Conservation (phyloP, 2,329 filamentous ascomycete genomes). For the Rhynchosporium secalis region DNA sequence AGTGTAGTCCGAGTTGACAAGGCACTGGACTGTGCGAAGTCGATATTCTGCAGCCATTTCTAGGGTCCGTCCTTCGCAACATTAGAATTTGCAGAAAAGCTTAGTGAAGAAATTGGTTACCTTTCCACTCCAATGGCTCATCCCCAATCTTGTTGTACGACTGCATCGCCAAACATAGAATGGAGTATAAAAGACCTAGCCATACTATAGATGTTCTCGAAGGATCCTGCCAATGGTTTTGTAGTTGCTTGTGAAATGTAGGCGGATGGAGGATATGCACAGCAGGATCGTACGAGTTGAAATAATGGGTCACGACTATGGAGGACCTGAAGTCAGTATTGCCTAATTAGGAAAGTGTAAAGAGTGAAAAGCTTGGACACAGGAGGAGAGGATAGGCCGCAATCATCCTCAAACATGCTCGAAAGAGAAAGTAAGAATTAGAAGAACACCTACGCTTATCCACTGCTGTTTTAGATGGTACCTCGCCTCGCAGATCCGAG, state of each 20-base stretch:
- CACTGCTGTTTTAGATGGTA: slow-evolving; percentile 81
- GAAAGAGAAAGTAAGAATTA: too few species aligned
- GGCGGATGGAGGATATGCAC: slow-evolving; percentile 78
- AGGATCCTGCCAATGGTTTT: slow-evolving; percentile 68
- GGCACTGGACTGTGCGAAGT: slow-evolving; percentile 72
- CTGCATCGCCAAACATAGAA: slow-evolving; percentile 75
- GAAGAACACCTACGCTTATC: slow-evolving; percentile 52
- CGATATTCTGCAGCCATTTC: slow-evolving; percentile 66
- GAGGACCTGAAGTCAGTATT: too few species aligned
- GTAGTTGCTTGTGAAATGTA: slow-evolving; percentile 75
- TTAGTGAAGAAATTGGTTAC: slow-evolving; percentile 43
- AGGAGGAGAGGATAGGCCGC: too few species aligned
- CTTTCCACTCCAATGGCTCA: slow-evolving; percentile 76
- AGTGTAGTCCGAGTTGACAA: slow-evolving; percentile 75
- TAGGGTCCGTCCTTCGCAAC: slow-evolving; percentile 44
- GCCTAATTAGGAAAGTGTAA: too few species aligned
- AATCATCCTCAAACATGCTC: too few species aligned
- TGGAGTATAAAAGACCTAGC: slow-evolving; percentile 74
- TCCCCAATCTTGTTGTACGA: slow-evolving; percentile 79
- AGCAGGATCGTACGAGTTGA: slow-evolving; percentile 75
- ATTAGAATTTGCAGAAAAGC: slow-evolving; percentile 16
- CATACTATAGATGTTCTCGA: slow-evolving; percentile 73
- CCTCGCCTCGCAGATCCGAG: slow-evolving; percentile 72
- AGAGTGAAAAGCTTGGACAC: too few species aligned
- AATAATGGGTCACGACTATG: slow-evolving; percentile 76